Conservation (phyloP, 1,284 basidiomycete genomes). For the Leccinum angustisporum region DNA sequence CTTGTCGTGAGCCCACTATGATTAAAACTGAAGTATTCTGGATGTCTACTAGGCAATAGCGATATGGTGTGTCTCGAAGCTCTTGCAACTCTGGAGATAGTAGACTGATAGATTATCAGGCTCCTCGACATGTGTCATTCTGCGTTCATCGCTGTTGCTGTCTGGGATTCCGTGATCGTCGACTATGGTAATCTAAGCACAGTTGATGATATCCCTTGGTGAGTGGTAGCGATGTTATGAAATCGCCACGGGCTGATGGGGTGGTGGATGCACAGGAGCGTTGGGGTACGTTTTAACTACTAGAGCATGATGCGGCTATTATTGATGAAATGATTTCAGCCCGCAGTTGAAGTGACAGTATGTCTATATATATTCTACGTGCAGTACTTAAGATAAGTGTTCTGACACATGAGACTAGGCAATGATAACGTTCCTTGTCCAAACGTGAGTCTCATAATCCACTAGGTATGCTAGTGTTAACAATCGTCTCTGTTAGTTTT, state of each 20-base stretch:
- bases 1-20: neutral
- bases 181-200: constrained; percentile 16
- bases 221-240: neutral
- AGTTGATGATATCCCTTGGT: constrained; percentile 26
- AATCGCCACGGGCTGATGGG: neutral
- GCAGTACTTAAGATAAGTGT: neutral
- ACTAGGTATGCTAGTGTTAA: neutral
- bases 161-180: constrained; percentile 26
- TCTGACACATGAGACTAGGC: constrained; percentile 17
- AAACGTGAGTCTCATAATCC: constrained; percentile 12
- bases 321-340: constrained; percentile 11
- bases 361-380: neutral
- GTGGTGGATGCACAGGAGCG: constrained; percentile 17
- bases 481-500: constrained; percentile 16
- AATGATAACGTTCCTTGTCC: constrained; percentile 26
- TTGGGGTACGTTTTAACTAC: constrained; percentile 21
- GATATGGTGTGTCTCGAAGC: constrained; percentile 18
- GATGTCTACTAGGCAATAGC: constrained; percentile 15
- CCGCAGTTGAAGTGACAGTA: constrained; percentile 22
- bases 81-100: neutral
- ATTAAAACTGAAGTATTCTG: neutral
- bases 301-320: neutral
- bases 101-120: constrained; percentile 9
- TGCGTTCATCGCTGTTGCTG: constrained; percentile 17
- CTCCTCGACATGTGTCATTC: constrained; percentile 26